These are phyloP conservation scores for Pseudogymnoascus sp. DNA, from an alignment of 2,329 filamentous ascomycete genomes.

Conservation along the genomic window DNA sequence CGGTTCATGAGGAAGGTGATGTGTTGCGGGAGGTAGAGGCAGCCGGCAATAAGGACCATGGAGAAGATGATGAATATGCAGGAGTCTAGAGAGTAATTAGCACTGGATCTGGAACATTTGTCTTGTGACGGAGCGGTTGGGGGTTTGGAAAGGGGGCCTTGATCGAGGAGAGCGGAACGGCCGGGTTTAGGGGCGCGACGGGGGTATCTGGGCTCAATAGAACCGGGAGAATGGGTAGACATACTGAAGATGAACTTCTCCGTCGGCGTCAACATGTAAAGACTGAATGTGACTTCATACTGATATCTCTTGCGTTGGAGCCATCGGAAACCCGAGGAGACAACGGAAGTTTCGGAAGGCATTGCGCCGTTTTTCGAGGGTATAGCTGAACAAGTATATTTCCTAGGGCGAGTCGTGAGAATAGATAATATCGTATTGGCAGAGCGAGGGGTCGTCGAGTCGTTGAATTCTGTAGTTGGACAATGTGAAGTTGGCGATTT, in stretches of 20 bases:
- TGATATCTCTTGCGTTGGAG: conserved; percentile 93
- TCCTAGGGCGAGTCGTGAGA: background rate
- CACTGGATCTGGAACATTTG: background rate
- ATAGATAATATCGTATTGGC: background rate
- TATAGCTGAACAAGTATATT: background rate
- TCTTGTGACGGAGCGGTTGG: background rate
- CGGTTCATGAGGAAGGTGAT: conserved; percentile 74
- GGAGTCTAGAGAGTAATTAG: conserved; percentile 57
- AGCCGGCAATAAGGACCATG: conserved; percentile 77
- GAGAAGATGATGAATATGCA: conserved; percentile 84
- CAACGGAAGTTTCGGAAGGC: conserved; percentile 1
- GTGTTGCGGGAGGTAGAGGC: conserved; percentile 91
- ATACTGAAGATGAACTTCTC: conserved; percentile 97
- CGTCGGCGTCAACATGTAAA: conserved; percentile 95
- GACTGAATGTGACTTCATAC: conserved; percentile 89
- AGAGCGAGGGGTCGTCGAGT: background rate
- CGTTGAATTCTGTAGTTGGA: background rate
- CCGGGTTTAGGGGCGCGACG: background rate
- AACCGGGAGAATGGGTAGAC: conserved; percentile 30
- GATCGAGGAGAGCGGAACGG: background rate
- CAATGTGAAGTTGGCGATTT: background rate
- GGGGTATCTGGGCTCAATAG: background rate
- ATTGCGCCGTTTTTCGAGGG: background rate
- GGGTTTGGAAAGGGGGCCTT: background rate
- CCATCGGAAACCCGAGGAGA: conserved; percentile 57